phyloP scores from a whole-genome alignment of 495 filamentous ascomycete genomes.

The Cercophora newfieldiana region DNA sequence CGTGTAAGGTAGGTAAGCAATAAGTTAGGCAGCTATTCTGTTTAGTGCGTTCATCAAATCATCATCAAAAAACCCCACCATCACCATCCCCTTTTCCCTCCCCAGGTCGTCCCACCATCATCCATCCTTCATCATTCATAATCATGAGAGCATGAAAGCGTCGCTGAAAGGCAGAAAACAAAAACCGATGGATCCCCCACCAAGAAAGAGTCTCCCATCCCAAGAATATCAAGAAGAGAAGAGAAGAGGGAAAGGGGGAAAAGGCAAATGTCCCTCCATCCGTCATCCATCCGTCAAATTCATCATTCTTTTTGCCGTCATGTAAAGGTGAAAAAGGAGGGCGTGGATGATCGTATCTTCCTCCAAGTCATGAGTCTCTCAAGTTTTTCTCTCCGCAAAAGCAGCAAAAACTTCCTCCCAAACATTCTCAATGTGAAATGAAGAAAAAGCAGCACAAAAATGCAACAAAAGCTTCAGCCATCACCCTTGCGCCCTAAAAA shows the following conservation, averaged over 20 bases:
- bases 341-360: neutral
- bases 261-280: neutral
- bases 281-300: neutral
- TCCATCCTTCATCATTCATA: neutral
- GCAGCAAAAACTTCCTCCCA: neutral
- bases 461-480: too few species aligned
- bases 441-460: neutral
- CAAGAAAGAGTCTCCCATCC: neutral
- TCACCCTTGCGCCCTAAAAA: neutral
- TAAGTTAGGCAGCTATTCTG: too few species aligned
- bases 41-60: neutral
- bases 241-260: neutral
- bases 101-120: neutral
- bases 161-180: neutral
- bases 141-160: slow-evolving; percentile 5
- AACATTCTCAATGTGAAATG: neutral
- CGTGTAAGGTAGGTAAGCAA: too few species aligned
- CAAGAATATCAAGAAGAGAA: neutral
- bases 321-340: neutral
- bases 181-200: neutral
- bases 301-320: neutral
- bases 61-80: neutral
- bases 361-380: too few species aligned
- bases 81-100: neutral
- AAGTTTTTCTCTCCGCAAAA: neutral